Evolutionary conservation across 495 filamentous ascomycete species (phyloP).

Genomic region (Cairneyella variabilis): DNA sequence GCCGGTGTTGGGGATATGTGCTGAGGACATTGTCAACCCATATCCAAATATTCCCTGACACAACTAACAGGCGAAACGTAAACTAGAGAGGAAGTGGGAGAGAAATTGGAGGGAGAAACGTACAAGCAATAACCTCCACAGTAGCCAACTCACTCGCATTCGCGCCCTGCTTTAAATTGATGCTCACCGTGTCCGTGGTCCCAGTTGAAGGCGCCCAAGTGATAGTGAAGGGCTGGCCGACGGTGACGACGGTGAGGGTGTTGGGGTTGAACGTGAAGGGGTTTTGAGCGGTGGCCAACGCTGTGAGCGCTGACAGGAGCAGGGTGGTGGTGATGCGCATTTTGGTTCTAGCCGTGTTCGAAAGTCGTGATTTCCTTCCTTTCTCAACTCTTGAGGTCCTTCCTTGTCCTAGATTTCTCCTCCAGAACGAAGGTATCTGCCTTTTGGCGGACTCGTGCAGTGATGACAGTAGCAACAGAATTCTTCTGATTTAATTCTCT

Average conservation of each 20-base stretch:
- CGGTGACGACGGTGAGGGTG: constrained; percentile 37
- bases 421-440: no score
- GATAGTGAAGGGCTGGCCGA: constrained; percentile 47
- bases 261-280: constrained; percentile 53
- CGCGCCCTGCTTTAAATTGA: constrained; percentile 51
- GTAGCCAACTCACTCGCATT: constrained; percentile 34
- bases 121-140: constrained; percentile 51
- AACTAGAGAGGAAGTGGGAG: neutral
- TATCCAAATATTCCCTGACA: no score
- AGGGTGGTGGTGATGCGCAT: constrained; percentile 9
- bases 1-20: constrained; percentile 51
- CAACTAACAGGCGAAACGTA: no score
- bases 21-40: no score
- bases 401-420: no score
- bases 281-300: constrained; percentile 29
- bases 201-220: constrained; percentile 51
- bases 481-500: no score
- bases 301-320: neutral
- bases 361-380: no score
- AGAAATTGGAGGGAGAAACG: constrained; percentile 23
- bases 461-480: no score
- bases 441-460: no score
- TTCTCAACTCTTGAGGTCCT: no score
- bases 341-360: no score
- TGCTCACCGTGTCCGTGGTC: constrained; percentile 42